These are phyloP conservation scores for Phoma sp. DNA, from an alignment of 2,329 filamentous ascomycete species.

Conservation along the genomic window DNA sequence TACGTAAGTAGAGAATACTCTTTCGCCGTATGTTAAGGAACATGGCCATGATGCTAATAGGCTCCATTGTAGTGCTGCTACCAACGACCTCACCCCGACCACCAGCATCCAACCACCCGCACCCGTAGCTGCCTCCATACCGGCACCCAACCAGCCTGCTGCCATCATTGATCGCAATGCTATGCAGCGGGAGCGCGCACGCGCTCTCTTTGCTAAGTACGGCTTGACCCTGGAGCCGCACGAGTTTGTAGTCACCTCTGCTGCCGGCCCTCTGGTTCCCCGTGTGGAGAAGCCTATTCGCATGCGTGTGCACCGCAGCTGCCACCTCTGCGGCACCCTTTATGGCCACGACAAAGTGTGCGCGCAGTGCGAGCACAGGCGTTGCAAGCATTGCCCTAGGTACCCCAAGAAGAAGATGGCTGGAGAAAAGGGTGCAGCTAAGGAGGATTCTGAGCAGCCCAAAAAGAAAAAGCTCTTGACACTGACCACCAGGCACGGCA, in stretches of 20 bases:
- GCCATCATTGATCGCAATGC: conserved; percentile 38
- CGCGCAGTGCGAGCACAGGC: conserved; percentile 74
- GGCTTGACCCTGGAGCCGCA: conserved; percentile 50
- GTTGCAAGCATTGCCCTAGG: conserved; percentile 81
- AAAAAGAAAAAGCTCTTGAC: conserved; percentile 60
- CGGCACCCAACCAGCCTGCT: conserved; percentile 5
- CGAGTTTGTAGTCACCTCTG: conserved; percentile 40
- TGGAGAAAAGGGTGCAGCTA: conserved; percentile 41
- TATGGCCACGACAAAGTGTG: conserved; percentile 79
- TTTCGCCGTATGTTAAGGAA: too few relatives aligned
- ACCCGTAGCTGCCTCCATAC: not conserved
- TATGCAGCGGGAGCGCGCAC: conserved; percentile 48
- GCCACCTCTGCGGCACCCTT: conserved; percentile 77
- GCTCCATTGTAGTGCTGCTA: not conserved
- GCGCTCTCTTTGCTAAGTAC: conserved; percentile 51
- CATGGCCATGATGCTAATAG: not conserved
- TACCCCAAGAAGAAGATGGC: conserved; percentile 69
- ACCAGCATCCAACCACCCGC: conserved; percentile 3
- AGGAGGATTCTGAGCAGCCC: conserved; percentile 55
- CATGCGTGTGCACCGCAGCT: conserved; percentile 78
- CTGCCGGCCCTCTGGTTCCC: conserved; percentile 41
- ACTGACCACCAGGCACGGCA: conserved; percentile 68
- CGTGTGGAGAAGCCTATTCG: conserved; percentile 78
- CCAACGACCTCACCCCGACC: conserved; percentile 5
- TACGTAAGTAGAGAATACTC: conserved; percentile 9